Conservation (phyloP, 2,329 filamentous ascomycete species). For the Colletotrichum abscissum region DNA sequence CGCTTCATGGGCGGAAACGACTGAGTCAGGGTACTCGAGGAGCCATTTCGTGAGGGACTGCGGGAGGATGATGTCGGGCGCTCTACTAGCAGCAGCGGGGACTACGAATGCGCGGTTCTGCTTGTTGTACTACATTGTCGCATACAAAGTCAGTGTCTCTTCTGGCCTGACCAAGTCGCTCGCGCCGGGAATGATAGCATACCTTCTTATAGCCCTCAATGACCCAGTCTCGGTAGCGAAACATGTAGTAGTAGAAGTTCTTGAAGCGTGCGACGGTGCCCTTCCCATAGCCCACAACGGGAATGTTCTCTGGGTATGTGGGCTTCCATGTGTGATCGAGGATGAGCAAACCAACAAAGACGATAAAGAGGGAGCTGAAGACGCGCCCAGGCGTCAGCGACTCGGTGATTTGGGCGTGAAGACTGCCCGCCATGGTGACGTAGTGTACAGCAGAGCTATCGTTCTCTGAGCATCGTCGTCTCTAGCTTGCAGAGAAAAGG, state of each 20-base stretch:
- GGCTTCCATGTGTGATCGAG: constrained; percentile 53
- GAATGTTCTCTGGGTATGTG: constrained; percentile 51
- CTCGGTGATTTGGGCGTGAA: constrained; percentile 43
- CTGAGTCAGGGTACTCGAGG: constrained; percentile 57
- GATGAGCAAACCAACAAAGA: constrained; percentile 51
- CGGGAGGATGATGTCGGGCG: constrained; percentile 57
- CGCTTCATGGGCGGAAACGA: constrained; percentile 53
- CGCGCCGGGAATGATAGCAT: neutral
- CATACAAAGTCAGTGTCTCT: neutral
- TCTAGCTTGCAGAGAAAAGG: neutral
- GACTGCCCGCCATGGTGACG: constrained; percentile 25
- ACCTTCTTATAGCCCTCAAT: constrained; percentile 56
- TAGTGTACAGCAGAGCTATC: neutral
- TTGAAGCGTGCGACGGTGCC: constrained; percentile 49
- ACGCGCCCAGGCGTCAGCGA: constrained; percentile 45
- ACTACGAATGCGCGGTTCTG: constrained; percentile 53
- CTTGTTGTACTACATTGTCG: constrained; percentile 52
- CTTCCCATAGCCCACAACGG: constrained; percentile 52
- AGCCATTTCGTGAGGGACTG: constrained; percentile 57
- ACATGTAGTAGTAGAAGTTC: constrained; percentile 53
- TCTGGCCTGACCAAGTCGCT: neutral
- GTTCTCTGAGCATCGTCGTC: neutral
- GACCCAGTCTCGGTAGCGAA: constrained; percentile 52
- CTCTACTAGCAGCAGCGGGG: constrained; percentile 52
- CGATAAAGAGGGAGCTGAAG: constrained; percentile 41